Percentiles rank a stretch among this genome's conserved stretches.
Evolutionary conservation across 768 basidiomycete species (phyloP).

Genomic region (Leccinum disarticulatum): DNA sequence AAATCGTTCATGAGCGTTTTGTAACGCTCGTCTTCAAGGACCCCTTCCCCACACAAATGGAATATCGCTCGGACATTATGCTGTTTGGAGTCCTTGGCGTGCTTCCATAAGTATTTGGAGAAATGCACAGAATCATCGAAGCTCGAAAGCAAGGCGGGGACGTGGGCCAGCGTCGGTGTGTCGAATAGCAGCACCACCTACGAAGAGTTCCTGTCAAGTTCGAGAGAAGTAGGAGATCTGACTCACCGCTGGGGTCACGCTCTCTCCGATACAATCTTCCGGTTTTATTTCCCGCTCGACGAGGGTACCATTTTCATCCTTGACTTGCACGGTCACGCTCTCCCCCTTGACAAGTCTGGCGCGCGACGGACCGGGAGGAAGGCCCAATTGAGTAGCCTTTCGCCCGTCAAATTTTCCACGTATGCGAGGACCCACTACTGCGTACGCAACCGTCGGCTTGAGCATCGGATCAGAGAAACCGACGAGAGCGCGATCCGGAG

Average conservation of each 20-base stretch:
- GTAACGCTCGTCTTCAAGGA: slow-evolving; percentile 71
- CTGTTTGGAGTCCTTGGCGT: slow-evolving; percentile 39
- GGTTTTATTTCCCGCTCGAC: slow-evolving; percentile 52
- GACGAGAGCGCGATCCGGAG: slow-evolving; percentile 20
- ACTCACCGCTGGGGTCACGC: slow-evolving; percentile 49
- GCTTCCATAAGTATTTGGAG: slow-evolving; percentile 45
- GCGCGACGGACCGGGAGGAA: slow-evolving; percentile 61
- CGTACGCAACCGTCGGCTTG: slow-evolving; percentile 47
- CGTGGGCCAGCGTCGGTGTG: slow-evolving; percentile 60
- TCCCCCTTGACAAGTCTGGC: slow-evolving; percentile 63
- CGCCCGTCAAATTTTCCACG: slow-evolving; percentile 72
- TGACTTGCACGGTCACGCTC: slow-evolving; percentile 53
- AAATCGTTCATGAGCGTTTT: slow-evolving; percentile 71
- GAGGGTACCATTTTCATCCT: slow-evolving; percentile 42
- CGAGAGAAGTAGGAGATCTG: neutral
- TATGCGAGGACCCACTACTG: slow-evolving; percentile 50
- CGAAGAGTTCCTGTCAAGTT: neutral
- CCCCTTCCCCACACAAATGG: slow-evolving; percentile 43
- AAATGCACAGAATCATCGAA: slow-evolving; percentile 51
- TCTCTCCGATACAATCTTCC: slow-evolving; percentile 59
- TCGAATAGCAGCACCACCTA: slow-evolving; percentile 72
- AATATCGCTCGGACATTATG: slow-evolving; percentile 52
- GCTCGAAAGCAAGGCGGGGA: slow-evolving; percentile 48
- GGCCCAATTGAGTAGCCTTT: slow-evolving; percentile 61
- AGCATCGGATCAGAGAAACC: slow-evolving; percentile 16